phyloP scores from a whole-genome alignment of 805 yeast genomes.

The Candida boidinii region DNA sequence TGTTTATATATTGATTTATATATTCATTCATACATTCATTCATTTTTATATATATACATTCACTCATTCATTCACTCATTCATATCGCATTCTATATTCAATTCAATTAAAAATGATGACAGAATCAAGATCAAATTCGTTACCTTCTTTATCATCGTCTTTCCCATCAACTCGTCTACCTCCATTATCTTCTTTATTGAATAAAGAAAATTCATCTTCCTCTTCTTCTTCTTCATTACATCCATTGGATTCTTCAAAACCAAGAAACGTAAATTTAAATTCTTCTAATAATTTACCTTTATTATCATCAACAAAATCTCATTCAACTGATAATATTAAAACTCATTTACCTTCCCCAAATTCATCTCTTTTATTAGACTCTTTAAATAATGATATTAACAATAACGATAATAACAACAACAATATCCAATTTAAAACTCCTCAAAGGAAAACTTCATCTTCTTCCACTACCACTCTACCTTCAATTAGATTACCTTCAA shows the following conservation, averaged over 20 bases:
- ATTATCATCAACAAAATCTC: too few species aligned
- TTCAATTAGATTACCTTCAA: constrained; percentile 14
- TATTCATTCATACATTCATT: neutral
- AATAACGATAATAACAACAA: constrained; percentile 1
- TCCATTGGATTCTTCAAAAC: too few species aligned
- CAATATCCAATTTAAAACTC: neutral
- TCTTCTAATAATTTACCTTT: too few species aligned
- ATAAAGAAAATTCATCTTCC: too few species aligned
- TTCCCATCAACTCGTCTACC: constrained; percentile 14
- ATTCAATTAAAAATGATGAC: too few species aligned
- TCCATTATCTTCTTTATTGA: constrained; percentile 16
- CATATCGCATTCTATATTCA: neutral
- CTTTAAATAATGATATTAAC: constrained; percentile 3
- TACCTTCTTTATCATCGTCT: constrained; percentile 16
- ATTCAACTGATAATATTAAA: too few species aligned
- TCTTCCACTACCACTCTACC: constrained; percentile 1
- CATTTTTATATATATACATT: neutral
- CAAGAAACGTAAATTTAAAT: too few species aligned
- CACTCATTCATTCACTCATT: neutral
- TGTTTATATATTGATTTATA: neutral
- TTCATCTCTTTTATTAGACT: too few species aligned
- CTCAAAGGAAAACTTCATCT: too few species aligned
- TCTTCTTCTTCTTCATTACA: too few species aligned
- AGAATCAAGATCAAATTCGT: constrained; percentile 18
- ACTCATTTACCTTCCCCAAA: too few species aligned